Evolutionary conservation across 1,284 basidiomycete species (phyloP).

Genomic region (Bjerkandera adusta): DNA sequence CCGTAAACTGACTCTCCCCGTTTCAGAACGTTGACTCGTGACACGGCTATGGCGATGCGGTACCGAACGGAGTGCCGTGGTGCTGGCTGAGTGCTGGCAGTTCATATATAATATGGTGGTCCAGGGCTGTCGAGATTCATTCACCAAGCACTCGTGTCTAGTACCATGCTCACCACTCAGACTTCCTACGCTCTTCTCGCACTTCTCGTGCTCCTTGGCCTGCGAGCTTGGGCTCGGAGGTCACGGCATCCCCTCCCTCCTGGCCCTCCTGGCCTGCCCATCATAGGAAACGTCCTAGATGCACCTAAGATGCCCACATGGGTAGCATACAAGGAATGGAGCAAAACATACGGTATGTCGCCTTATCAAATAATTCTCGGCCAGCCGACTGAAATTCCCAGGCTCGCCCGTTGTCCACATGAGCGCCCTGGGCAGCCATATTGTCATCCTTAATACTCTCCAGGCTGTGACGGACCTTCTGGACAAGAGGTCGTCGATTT

Average conservation of each 20-base stretch:
- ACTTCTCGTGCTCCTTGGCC: too few species aligned
- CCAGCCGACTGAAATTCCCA: neutral
- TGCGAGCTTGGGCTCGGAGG: too few species aligned
- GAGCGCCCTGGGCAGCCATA: conserved; percentile 30
- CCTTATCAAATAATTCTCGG: neutral
- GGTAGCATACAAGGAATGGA: neutral
- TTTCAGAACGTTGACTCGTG: too few species aligned
- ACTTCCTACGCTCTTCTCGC: too few species aligned
- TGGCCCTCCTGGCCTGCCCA: neutral
- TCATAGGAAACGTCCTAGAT: neutral
- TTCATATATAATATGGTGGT: too few species aligned
- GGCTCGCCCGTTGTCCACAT: conserved; percentile 26
- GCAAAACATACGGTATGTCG: neutral
- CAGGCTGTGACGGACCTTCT: conserved; percentile 49
- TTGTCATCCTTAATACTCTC: conserved; percentile 27
- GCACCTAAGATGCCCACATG: neutral
- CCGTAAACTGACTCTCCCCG: too few species aligned
- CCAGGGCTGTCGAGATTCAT: too few species aligned
- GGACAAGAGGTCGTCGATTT: conserved; percentile 49
- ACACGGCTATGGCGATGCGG: too few species aligned
- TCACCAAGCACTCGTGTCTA: too few species aligned
- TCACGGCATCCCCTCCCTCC: neutral
- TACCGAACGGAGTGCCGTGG: too few species aligned
- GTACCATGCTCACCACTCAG: too few species aligned
- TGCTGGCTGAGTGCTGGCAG: too few species aligned